These are phyloP conservation scores for Quercus wislizeni DNA, from an alignment of 306 rosid species.

Conservation along the genomic window DNA sequence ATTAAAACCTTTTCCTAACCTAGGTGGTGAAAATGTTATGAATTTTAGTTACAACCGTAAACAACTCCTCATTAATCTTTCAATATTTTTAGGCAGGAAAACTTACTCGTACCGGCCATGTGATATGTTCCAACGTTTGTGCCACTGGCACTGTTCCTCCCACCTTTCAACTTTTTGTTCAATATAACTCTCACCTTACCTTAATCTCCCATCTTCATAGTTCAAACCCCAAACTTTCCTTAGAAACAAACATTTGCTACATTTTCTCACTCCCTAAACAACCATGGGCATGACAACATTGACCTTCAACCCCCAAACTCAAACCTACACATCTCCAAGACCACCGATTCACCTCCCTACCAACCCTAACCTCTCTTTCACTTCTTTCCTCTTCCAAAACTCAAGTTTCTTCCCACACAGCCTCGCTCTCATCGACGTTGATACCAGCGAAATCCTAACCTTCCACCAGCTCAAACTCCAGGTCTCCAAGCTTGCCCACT, in stretches of 20 bases:
- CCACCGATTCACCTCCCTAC: conserved; percentile 37
- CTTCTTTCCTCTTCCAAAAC: conserved; percentile 45
- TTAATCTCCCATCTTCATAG: no score
- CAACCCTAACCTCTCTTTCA: conserved; percentile 37
- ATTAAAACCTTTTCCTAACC: no score
- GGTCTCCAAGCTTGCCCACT: conserved; percentile 23
- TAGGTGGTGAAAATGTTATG: no score
- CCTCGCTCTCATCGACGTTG: conserved; percentile 33
- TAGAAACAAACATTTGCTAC: not conserved
- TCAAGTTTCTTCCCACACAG: conserved; percentile 18
- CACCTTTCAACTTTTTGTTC: no score
- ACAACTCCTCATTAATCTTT: no score
- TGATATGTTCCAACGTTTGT: no score
- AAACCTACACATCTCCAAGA: conserved; percentile 25
- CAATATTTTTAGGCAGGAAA: no score
- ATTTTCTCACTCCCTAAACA: not conserved
- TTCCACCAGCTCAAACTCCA: conserved; percentile 36
- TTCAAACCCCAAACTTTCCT: not conserved
- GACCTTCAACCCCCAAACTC: not conserved
- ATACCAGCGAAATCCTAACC: conserved; percentile 29
- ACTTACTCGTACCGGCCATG: no score
- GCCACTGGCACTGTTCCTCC: no score
- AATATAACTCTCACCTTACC: no score
- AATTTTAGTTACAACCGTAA: no score
- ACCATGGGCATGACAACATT: not conserved